These are phyloP conservation scores for Entomortierella lignicola DNA, from an alignment of 192 early-diverging fungal species.

Conservation along the genomic window DNA sequence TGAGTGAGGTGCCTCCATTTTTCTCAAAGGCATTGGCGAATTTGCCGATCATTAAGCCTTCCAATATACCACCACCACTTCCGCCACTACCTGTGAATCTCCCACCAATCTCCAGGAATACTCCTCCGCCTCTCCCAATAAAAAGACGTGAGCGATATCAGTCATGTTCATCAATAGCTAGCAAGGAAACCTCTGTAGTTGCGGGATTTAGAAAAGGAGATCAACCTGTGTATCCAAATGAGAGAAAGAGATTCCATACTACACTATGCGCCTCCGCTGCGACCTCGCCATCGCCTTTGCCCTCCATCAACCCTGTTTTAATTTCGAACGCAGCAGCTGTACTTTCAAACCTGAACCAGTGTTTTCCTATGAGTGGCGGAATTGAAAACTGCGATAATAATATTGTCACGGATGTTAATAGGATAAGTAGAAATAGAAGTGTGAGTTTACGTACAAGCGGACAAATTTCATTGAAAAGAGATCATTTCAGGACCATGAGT, in stretches of 20 bases:
- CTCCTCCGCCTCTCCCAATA: background rate
- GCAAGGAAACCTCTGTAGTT: background rate
- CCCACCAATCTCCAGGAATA: slow-evolving; percentile 7
- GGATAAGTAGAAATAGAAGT: slow-evolving; percentile 4
- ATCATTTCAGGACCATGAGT: slow-evolving; percentile 4
- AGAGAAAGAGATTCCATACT: slow-evolving; percentile 4
- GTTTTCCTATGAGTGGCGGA: background rate
- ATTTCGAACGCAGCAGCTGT: slow-evolving; percentile 33
- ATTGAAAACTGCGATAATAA: background rate
- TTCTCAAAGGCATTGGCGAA: background rate
- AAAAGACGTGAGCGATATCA: slow-evolving; percentile 17
- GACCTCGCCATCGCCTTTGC: background rate
- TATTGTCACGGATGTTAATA: background rate
- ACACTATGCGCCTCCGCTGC: background rate
- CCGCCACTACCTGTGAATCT: slow-evolving; percentile 26
- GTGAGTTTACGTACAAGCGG: background rate
- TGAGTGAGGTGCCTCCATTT: slow-evolving; percentile 7
- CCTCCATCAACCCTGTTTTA: slow-evolving; percentile 32
- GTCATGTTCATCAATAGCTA: slow-evolving; percentile 4
- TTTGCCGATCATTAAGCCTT: background rate
- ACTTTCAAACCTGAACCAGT: slow-evolving; percentile 20
- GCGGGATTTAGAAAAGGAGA: background rate
- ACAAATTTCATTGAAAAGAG: background rate
- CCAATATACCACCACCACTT: slow-evolving; percentile 15
- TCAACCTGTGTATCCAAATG: background rate